phyloP scores from a whole-genome alignment of 176 grass and related monocot genomes.

The Avena atlantica region DNA sequence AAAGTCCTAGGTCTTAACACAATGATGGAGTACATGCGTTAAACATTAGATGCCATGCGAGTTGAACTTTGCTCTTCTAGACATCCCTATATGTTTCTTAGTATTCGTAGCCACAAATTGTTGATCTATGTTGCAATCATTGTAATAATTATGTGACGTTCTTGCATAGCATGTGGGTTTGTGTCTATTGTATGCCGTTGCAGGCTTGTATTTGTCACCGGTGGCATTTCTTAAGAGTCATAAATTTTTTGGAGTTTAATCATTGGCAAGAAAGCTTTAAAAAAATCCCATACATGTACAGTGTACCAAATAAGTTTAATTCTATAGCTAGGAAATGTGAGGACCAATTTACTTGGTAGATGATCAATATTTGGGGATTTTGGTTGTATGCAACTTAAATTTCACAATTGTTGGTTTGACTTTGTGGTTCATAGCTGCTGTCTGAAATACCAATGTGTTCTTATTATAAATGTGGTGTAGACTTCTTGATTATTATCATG shows the following conservation, averaged over 20 bases:
- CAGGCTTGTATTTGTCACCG: neutral
- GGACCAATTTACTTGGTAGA: neutral
- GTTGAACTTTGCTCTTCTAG: neutral
- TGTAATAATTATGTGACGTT: neutral
- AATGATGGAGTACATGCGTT: neutral
- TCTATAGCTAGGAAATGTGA: neutral
- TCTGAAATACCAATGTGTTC: neutral
- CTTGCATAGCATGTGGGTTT: conserved; percentile 18
- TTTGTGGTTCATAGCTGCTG: neutral
- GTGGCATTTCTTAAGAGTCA: neutral
- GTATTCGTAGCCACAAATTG: conserved; percentile 10
- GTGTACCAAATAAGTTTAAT: neutral
- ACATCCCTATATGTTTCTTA: neutral
- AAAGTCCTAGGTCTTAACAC: neutral
- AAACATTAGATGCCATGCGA: neutral
- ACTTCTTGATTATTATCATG: too few species aligned
- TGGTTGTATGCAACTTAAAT: neutral
- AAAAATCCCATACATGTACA: conserved; percentile 20
- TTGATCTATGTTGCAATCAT: conserved; percentile 21
- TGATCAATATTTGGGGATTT: conserved; percentile 16
- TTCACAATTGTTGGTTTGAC: neutral
- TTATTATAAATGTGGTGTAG: neutral
- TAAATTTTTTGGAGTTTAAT: neutral
- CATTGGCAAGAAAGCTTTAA: neutral
- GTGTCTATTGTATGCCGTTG: neutral